Conservation (phyloP, 2,329 filamentous ascomycete genomes). For the Nemania serpens region DNA sequence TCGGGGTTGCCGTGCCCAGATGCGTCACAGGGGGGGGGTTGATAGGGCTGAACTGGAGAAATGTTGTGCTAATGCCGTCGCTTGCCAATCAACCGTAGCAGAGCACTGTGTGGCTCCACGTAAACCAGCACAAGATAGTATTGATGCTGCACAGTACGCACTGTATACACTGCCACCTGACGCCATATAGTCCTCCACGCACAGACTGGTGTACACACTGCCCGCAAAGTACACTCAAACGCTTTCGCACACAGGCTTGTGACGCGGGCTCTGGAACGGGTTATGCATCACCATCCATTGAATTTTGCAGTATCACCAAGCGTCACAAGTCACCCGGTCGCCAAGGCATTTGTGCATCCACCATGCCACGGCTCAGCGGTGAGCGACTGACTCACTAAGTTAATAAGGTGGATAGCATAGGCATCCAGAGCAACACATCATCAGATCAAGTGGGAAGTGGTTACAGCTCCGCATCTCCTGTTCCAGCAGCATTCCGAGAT, state of each 20-base stretch:
- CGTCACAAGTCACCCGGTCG: constrained; percentile 13
- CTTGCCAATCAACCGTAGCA: no score
- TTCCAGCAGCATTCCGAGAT: constrained; percentile 19
- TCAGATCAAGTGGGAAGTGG: constrained; percentile 12
- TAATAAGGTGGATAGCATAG: constrained; percentile 14
- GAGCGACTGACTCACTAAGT: constrained; percentile 26
- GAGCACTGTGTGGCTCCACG: no score
- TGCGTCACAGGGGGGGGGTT: constrained; percentile 29
- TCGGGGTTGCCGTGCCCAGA: constrained; percentile 30
- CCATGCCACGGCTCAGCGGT: constrained; percentile 17
- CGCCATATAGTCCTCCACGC: neutral
- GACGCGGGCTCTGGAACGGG: constrained; percentile 1
- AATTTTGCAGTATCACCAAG: constrained; percentile 4
- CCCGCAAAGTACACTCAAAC: no score
- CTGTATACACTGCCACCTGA: neutral
- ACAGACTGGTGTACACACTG: no score
- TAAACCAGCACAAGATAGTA: no score
- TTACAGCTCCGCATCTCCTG: constrained; percentile 18
- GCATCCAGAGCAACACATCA: constrained; percentile 18
- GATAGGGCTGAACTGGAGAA: constrained; percentile 32
- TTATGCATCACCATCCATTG: constrained; percentile 9
- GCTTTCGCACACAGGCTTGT: no score
- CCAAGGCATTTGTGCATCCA: constrained; percentile 20
- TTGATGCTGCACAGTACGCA: neutral
- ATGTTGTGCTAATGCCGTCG: constrained; percentile 5